Evolutionary conservation across 345 rosid species (phyloP).

Genomic region (Eucalyptus grandis): DNA sequence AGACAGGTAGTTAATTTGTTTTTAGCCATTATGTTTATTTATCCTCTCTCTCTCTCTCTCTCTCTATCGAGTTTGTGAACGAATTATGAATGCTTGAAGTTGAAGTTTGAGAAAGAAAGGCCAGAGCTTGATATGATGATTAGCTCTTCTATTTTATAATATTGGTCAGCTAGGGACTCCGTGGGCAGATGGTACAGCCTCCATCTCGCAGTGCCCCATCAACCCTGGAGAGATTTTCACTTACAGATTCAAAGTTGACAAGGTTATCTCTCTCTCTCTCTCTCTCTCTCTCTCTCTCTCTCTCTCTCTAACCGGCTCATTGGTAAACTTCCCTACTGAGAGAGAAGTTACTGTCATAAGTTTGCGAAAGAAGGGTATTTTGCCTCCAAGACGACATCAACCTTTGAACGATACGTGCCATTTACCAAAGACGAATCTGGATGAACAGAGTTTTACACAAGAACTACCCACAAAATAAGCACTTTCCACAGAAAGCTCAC

Average conservation of each 20-base stretch:
- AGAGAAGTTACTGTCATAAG: background rate
- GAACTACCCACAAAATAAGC: background rate
- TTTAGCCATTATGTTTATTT: background rate
- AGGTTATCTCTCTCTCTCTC: constrained; percentile 11
- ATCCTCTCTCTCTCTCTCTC: background rate
- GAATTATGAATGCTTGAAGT: background rate
- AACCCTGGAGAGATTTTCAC: constrained; percentile 71
- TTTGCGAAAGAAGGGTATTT: background rate
- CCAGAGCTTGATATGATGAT: background rate
- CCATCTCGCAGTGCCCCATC: constrained; percentile 75
- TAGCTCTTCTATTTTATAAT: background rate
- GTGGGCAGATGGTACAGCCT: constrained; percentile 96
- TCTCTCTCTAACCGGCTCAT: background rate
- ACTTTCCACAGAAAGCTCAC: background rate
- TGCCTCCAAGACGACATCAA: background rate
- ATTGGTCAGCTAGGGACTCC: constrained; percentile 57
- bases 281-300: background rate
- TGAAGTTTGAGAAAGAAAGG: background rate
- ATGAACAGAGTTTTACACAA: background rate
- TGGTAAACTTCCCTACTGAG: background rate
- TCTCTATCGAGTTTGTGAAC: background rate
- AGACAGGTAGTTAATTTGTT: constrained; percentile 40
- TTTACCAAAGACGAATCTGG: background rate
- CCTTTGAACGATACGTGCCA: background rate
- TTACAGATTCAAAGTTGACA: constrained; percentile 65